These are phyloP conservation scores for Fomitopsis schrenkii DNA, from an alignment of 1,284 basidiomycete genomes.

Conservation along the genomic window DNA sequence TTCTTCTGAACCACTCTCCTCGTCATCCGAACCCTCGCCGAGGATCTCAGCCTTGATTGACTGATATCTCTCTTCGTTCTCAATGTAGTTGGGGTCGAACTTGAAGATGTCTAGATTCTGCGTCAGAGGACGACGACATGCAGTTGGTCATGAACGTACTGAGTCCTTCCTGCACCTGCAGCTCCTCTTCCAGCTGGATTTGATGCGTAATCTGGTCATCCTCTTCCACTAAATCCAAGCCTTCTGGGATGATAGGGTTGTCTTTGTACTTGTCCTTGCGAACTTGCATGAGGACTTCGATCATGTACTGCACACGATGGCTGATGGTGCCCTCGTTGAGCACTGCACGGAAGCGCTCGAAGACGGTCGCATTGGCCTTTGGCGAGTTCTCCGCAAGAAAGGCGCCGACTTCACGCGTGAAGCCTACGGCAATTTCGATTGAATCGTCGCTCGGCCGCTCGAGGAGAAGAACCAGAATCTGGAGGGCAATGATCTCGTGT, in stretches of 20 bases:
- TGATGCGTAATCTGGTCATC: slow-evolving; percentile 97
- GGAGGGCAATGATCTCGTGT: slow-evolving; percentile 91
- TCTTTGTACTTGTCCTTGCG: slow-evolving; percentile 99
- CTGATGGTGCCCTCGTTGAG: slow-evolving; percentile 94
- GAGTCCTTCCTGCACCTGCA: slow-evolving; percentile 91
- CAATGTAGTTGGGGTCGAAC: slow-evolving; percentile 81
- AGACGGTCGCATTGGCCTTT: slow-evolving; percentile 90
- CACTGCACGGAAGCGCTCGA: slow-evolving; percentile 94
- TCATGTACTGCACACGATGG: slow-evolving; percentile 99
- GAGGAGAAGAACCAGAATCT: slow-evolving; percentile 91
- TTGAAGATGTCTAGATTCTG: slow-evolving; percentile 84
- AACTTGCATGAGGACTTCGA: slow-evolving; percentile 98
- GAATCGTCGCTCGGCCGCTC: slow-evolving; percentile 97
- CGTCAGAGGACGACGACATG: slow-evolving; percentile 8
- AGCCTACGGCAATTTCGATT: slow-evolving; percentile 96
- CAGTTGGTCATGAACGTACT: slow-evolving; percentile 53
- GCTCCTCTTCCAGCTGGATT: slow-evolving; percentile 87
- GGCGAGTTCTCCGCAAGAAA: slow-evolving; percentile 94
- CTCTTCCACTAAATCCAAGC: slow-evolving; percentile 94
- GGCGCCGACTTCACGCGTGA: slow-evolving; percentile 96
- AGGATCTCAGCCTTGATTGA: slow-evolving; percentile 93
- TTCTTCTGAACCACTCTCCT: slow-evolving; percentile 61
- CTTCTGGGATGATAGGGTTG: slow-evolving; percentile 91
- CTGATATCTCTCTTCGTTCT: slow-evolving; percentile 94
- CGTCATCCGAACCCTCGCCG: slow-evolving; percentile 76